phyloP scores from a whole-genome alignment of 148 eudicot species.

The Cornus suecica region DNA sequence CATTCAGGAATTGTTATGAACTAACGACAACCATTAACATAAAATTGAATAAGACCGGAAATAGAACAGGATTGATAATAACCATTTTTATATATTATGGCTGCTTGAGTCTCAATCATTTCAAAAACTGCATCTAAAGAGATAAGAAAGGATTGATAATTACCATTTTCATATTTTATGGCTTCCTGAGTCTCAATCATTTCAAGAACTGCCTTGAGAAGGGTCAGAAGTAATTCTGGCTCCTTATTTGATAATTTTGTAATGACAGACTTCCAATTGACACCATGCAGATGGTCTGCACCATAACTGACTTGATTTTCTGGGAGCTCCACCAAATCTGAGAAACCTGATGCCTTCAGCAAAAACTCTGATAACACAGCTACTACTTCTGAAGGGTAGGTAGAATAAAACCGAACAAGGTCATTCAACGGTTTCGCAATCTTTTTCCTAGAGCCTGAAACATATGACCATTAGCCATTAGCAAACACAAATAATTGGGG shows the following conservation, averaged over 20 bases:
- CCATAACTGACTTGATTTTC: constrained; percentile 31
- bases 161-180: constrained; percentile 50
- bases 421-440: constrained; percentile 42
- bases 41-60: background rate
- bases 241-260: constrained; percentile 61
- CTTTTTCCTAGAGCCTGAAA: constrained; percentile 73
- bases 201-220: constrained; percentile 57
- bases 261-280: constrained; percentile 75
- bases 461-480: background rate
- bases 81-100: constrained; percentile 48
- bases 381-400: constrained; percentile 63
- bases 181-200: constrained; percentile 52
- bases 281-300: constrained; percentile 33
- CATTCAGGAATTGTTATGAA: too few relatives aligned
- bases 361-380: constrained; percentile 55
- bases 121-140: constrained; percentile 9
- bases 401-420: constrained; percentile 59
- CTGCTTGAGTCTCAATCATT: constrained; percentile 49
- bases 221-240: constrained; percentile 63
- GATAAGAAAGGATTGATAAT: constrained; percentile 11
- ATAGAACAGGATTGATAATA: constrained; percentile 14
- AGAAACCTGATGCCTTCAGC: constrained; percentile 50
- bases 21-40: background rate
- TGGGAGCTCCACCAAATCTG: constrained; percentile 25
- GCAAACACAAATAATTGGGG: background rate